Conservation (phyloP, 805 yeast species). For the Myxozyma geophila region DNA sequence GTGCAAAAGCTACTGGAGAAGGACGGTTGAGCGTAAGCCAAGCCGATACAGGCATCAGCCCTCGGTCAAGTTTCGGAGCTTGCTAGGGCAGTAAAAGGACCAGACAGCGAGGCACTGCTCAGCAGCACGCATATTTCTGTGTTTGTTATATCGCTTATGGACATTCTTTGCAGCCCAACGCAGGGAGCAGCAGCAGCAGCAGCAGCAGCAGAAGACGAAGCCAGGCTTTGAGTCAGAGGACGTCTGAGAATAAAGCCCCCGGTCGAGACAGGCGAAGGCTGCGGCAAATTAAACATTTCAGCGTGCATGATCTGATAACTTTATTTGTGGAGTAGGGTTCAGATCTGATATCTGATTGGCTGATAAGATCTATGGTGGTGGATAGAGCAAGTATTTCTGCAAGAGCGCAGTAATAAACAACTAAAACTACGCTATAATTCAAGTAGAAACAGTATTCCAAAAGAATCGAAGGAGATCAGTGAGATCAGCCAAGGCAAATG, state of each 20-base stretch:
- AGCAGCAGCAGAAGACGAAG: background rate
- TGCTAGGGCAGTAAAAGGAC: no score
- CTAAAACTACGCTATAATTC: no score
- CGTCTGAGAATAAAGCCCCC: background rate
- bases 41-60: background rate
- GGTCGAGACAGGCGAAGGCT: conserved; percentile 2
- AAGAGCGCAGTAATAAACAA: background rate
- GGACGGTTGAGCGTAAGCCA: background rate
- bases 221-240: background rate
- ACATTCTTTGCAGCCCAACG: no score
- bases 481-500: no score
- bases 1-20: no score
- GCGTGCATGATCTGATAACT: conserved; percentile 26
- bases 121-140: no score
- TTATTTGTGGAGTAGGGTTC: conserved; percentile 8
- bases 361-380: background rate
- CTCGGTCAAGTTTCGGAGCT: no score
- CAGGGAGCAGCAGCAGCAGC: background rate
- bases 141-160: no score
- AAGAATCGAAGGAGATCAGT: no score
- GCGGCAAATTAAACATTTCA: background rate
- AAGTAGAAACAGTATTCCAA: no score
- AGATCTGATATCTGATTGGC: background rate
- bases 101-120: no score
- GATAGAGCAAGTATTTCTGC: background rate